phyloP scores from a whole-genome alignment of 371 early-diverging fungal genomes.

The Mortierella sp. region DNA sequence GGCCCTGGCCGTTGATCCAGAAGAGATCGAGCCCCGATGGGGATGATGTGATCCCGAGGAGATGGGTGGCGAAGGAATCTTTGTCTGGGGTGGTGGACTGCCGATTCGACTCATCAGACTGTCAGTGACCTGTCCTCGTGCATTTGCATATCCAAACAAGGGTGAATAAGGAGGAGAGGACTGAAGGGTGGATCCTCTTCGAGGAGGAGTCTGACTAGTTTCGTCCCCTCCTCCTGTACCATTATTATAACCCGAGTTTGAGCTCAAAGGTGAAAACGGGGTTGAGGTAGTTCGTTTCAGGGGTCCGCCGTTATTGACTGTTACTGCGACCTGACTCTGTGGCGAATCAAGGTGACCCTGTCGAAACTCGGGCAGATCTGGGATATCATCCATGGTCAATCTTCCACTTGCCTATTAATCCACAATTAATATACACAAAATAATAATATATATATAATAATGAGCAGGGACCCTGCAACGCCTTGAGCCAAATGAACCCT shows the following conservation, averaged over 20 bases:
- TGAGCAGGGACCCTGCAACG: background rate
- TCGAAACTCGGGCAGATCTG: constrained; percentile 43
- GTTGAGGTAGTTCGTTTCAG: constrained; percentile 42
- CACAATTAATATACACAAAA: background rate
- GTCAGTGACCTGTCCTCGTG: constrained; percentile 23
- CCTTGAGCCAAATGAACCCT: background rate
- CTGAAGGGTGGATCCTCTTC: background rate
- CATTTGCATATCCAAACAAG: constrained; percentile 16
- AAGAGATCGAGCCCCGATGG: background rate
- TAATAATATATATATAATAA: background rate
- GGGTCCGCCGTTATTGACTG: constrained; percentile 8
- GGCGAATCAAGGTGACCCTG: constrained; percentile 3
- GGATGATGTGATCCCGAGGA: background rate
- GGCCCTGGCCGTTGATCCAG: background rate
- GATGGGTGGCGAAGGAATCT: constrained; percentile 9
- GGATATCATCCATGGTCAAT: constrained; percentile 47
- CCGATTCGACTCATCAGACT: constrained; percentile 48
- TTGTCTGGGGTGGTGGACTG: constrained; percentile 32
- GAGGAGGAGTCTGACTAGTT: no score
- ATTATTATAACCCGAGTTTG: background rate
- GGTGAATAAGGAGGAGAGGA: constrained; percentile 27
- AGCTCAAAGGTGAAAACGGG: constrained; percentile 13
- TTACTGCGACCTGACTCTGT: no score
- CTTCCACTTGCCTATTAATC: constrained; percentile 39
- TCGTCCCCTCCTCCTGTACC: background rate